Percentiles rank a stretch among this genome's conserved stretches.
Conservation (phyloP, 148 eudicot species). For the Persicaria maculosa region DNA sequence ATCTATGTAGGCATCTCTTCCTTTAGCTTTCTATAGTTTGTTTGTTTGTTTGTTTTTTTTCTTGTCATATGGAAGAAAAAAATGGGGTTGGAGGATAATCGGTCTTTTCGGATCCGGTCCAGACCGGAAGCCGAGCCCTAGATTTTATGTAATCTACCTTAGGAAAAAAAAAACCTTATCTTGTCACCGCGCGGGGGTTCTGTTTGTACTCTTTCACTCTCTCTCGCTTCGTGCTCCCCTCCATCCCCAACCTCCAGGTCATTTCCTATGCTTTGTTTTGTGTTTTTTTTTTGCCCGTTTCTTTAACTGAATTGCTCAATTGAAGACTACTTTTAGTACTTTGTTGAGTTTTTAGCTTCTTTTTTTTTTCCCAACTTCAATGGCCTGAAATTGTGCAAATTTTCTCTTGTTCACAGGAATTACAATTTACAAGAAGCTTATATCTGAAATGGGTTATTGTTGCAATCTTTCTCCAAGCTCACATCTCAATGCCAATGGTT, state of each 20-base stretch:
- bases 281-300: neutral
- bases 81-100: no score
- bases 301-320: neutral
- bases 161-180: neutral
- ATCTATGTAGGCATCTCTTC: slow-evolving; percentile 43
- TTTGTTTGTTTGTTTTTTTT: neutral
- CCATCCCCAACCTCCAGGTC: neutral
- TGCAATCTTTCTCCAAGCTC: slow-evolving; percentile 5
- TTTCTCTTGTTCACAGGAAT: neutral
- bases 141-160: no score
- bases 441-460: slow-evolving; percentile 8
- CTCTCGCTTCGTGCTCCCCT: no score
- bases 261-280: neutral
- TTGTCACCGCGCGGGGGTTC: slow-evolving; percentile 7
- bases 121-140: no score
- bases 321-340: neutral
- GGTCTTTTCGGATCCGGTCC: no score
- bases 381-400: neutral
- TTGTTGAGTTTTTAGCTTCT: neutral
- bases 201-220: neutral
- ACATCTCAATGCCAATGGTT: neutral
- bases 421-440: neutral
- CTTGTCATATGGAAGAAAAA: no score
- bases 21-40: slow-evolving; percentile 2
- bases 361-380: neutral